Evolutionary conservation across 768 basidiomycete species (phyloP).

Genomic region (Naganishia onofrii): DNA sequence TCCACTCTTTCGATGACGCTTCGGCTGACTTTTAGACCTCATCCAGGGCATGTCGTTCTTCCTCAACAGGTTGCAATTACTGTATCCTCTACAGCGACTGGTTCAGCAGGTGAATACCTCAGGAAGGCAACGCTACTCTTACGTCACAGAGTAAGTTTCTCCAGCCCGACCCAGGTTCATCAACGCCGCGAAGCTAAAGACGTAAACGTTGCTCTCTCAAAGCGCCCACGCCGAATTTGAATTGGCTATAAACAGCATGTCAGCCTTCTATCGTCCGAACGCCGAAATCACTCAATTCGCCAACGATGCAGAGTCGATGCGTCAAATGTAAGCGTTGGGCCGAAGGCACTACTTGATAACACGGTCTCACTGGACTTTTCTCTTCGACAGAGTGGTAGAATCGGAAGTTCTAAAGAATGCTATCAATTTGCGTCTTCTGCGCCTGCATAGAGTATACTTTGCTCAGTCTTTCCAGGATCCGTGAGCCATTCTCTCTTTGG

Average conservation of each 20-base stretch:
- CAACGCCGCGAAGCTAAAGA: neutral
- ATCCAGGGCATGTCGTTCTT: conserved; percentile 24
- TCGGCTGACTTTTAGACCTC: neutral
- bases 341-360: neutral
- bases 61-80: conserved; percentile 15
- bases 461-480: conserved; percentile 20
- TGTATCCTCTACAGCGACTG: conserved; percentile 19
- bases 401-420: conserved; percentile 16
- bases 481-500: neutral
- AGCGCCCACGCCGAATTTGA: conserved; percentile 26
- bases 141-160: conserved; percentile 21
- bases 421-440: conserved; percentile 21
- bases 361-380: neutral
- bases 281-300: conserved; percentile 13
- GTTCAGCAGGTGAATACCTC: conserved; percentile 17
- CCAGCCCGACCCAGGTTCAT: neutral
- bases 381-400: conserved; percentile 4
- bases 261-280: conserved; percentile 24
- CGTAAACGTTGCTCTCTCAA: neutral
- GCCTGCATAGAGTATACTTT: conserved; percentile 25
- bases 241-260: conserved; percentile 5
- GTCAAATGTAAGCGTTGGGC: neutral
- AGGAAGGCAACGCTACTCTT: conserved; percentile 18
- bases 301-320: conserved; percentile 11
- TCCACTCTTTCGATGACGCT: neutral